A percentile compares a stretch with the other conserved stretches of the same genome.
Conservation (phyloP, 176 grass and related monocot genomes). For the Paspalum vaginatum region DNA sequence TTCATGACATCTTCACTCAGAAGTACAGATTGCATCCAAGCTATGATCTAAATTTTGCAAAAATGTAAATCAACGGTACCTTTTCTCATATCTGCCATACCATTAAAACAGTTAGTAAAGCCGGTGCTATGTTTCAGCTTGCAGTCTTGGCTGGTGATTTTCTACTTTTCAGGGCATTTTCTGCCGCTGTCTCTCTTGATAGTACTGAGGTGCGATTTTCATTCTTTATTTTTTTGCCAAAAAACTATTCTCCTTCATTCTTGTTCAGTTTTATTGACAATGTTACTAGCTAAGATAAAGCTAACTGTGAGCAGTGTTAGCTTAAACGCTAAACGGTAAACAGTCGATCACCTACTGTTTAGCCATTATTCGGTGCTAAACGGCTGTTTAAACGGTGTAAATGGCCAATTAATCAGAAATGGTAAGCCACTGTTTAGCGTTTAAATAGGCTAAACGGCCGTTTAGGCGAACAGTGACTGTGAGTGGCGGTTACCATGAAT, state of each 20-base stretch:
- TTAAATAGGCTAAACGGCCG: too few species aligned
- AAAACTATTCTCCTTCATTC: neutral
- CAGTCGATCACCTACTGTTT: too few species aligned
- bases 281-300: constrained; percentile 16
- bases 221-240: neutral
- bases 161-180: constrained; percentile 82
- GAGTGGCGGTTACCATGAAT: neutral
- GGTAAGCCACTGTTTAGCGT: too few species aligned
- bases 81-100: neutral
- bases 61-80: neutral
- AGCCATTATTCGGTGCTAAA: too few species aligned
- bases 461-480: too few species aligned
- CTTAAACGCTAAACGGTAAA: too few species aligned
- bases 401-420: too few species aligned
- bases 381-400: too few species aligned
- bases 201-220: constrained; percentile 54
- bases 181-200: constrained; percentile 62
- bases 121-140: constrained; percentile 59
- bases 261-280: neutral
- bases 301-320: neutral
- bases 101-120: constrained; percentile 21
- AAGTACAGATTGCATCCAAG: neutral
- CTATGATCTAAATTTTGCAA: constrained; percentile 12
- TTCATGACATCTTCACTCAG: neutral
- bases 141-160: constrained; percentile 86